These are phyloP conservation scores for Cyclotella cryptica DNA, from an alignment of 108 stramenopile genomes.

Conservation along the genomic window DNA sequence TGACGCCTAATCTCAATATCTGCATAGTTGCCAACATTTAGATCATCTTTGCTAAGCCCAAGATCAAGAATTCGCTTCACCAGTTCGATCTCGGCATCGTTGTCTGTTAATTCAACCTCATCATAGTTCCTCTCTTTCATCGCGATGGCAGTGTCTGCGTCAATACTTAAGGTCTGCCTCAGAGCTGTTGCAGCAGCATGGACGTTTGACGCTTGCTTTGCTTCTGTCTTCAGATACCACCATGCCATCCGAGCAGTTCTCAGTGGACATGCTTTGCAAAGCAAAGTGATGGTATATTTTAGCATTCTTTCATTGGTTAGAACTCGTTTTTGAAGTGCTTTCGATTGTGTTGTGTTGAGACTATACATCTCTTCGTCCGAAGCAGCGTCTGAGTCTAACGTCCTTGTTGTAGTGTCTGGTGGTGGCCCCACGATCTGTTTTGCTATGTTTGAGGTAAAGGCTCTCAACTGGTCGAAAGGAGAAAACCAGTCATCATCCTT, in stretches of 20 bases:
- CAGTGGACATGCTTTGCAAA: constrained; percentile 68
- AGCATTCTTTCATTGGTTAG: constrained; percentile 65
- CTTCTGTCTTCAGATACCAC: constrained; percentile 71
- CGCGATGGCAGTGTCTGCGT: constrained; percentile 57
- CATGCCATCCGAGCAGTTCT: constrained; percentile 82
- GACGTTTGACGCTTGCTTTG: constrained; percentile 63
- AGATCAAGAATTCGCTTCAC: constrained; percentile 76
- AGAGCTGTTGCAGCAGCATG: constrained; percentile 63
- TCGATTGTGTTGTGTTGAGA: constrained; percentile 39
- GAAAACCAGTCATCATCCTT: constrained; percentile 26
- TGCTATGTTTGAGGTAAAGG: constrained; percentile 22
- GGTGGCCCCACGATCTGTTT: constrained; percentile 21
- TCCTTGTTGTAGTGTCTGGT: constrained; percentile 9
- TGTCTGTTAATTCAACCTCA: constrained; percentile 63
- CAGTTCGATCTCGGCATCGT: constrained; percentile 62
- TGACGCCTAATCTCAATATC: constrained; percentile 33
- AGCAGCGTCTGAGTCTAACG: constrained; percentile 24
- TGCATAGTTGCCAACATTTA: constrained; percentile 11
- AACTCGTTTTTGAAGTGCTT: constrained; percentile 53
- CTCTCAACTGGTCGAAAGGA: constrained; percentile 30
- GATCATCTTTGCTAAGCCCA: constrained; percentile 48
- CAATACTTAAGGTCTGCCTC: constrained; percentile 60
- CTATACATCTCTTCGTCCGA: constrained; percentile 35
- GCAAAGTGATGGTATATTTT: constrained; percentile 54
- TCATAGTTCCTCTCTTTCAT: constrained; percentile 66